Evolutionary conservation across 805 yeast species (phyloP).

Genomic region (Cyberlindnera maclurae): DNA sequence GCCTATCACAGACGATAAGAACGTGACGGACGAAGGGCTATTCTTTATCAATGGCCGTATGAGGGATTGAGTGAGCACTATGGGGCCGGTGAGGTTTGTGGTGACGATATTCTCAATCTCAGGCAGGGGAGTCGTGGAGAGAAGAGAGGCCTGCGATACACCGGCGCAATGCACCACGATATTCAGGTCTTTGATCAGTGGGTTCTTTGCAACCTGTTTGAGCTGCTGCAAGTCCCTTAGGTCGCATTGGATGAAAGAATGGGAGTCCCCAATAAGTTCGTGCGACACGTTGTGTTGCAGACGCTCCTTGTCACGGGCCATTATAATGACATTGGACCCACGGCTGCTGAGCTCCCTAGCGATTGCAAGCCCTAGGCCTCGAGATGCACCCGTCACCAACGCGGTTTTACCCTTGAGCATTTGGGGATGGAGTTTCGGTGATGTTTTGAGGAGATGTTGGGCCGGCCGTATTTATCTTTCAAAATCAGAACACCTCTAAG

Average conservation of each 20-base stretch:
- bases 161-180: slow-evolving; percentile 46
- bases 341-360: slow-evolving; percentile 40
- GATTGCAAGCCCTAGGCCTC: slow-evolving; percentile 57
- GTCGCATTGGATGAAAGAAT: slow-evolving; percentile 15
- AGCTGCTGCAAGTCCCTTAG: slow-evolving; percentile 8
- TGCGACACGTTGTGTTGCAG: slow-evolving; percentile 25
- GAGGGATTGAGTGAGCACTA: slow-evolving; percentile 48
- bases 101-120: slow-evolving; percentile 41
- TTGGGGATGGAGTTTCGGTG: too few species aligned
- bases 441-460: too few species aligned
- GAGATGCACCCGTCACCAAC: slow-evolving; percentile 61
- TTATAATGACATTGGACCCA: slow-evolving; percentile 46
- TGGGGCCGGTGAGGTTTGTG: slow-evolving; percentile 56
- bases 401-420: slow-evolving; percentile 32
- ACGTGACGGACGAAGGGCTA: slow-evolving; percentile 38
- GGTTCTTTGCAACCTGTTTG: neutral
- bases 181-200: slow-evolving; percentile 12
- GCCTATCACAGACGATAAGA: slow-evolving; percentile 61
- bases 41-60: slow-evolving; percentile 42
- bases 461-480: too few species aligned
- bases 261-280: slow-evolving; percentile 10
- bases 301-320: slow-evolving; percentile 38
- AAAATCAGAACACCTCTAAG: too few species aligned
- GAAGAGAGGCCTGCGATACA: slow-evolving; percentile 46
- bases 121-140: slow-evolving; percentile 34